Conservation (phyloP, 345 rosid genomes). For the Ceriops zippeliana region DNA sequence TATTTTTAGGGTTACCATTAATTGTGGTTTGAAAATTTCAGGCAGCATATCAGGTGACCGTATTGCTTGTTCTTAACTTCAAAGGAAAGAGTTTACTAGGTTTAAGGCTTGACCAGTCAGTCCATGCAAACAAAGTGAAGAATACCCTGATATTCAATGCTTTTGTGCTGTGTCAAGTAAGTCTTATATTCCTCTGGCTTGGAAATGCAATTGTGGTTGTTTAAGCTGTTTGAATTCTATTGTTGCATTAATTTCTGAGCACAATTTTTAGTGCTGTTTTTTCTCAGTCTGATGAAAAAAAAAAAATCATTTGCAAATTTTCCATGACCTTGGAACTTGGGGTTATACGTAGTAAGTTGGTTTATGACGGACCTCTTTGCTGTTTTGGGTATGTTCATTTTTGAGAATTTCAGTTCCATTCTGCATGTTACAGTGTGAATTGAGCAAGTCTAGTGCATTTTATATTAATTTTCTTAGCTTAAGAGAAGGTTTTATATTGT, state of each 20-base stretch:
- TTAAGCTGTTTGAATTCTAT: neutral
- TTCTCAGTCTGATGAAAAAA: too few relatives aligned
- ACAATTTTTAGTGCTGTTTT: neutral
- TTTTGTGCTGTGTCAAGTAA: slow-evolving; percentile 35
- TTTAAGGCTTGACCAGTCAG: slow-evolving; percentile 8
- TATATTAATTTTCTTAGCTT: too few relatives aligned
- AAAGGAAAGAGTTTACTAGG: slow-evolving; percentile 24
- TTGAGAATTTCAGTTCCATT: too few relatives aligned
- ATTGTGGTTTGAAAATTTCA: slow-evolving; percentile 12
- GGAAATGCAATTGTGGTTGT: neutral
- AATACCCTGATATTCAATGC: slow-evolving; percentile 35
- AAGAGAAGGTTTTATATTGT: too few relatives aligned
- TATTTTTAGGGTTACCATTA: neutral
- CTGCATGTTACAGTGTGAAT: too few relatives aligned
- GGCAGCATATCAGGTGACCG: slow-evolving; percentile 32
- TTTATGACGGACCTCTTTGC: too few relatives aligned
- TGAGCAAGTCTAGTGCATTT: too few relatives aligned
- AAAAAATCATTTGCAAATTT: too few relatives aligned
- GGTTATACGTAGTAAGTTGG: too few relatives aligned
- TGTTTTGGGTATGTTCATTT: too few relatives aligned
- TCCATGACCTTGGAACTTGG: too few relatives aligned
- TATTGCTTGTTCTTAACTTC: slow-evolving; percentile 30
- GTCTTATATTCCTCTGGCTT: neutral
- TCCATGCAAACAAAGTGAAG: slow-evolving; percentile 29
- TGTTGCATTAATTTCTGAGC: neutral